Percentiles rank a stretch among this genome's conserved stretches.
Conservation (phyloP, 306 rosid genomes). For the Macrotyloma uniflorum region DNA sequence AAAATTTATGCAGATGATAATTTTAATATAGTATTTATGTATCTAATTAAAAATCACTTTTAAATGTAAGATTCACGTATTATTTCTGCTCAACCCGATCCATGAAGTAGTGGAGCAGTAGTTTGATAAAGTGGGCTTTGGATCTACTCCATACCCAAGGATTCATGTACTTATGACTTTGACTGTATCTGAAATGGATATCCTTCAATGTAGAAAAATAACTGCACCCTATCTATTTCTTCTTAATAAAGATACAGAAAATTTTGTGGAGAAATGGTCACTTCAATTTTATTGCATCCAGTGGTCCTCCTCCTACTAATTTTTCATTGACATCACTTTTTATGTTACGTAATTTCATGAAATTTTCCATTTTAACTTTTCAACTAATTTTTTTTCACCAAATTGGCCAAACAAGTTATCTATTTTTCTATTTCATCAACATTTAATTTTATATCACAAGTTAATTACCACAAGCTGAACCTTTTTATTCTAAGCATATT, state of each 20-base stretch:
- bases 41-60: no score
- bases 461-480: no score
- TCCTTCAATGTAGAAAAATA: no score
- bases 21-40: no score
- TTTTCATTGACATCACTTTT: no score
- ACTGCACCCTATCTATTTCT: no score
- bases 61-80: no score
- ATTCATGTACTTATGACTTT: not conserved
- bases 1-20: no score
- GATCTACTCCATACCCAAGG: not conserved
- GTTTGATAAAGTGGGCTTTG: constrained; percentile 8
- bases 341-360: not conserved
- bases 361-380: not conserved
- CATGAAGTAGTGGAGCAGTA: not conserved
- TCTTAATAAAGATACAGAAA: no score
- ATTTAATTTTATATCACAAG: not conserved
- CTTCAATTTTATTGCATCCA: not conserved
- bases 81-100: no score
- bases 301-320: no score
- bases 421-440: not conserved
- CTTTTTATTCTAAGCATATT: not conserved
- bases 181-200: no score
- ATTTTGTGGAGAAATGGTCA: not conserved
- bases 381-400: not conserved
- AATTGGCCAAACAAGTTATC: not conserved